phyloP scores from a whole-genome alignment of 257 asterid species.

The Jasminum sambac region DNA sequence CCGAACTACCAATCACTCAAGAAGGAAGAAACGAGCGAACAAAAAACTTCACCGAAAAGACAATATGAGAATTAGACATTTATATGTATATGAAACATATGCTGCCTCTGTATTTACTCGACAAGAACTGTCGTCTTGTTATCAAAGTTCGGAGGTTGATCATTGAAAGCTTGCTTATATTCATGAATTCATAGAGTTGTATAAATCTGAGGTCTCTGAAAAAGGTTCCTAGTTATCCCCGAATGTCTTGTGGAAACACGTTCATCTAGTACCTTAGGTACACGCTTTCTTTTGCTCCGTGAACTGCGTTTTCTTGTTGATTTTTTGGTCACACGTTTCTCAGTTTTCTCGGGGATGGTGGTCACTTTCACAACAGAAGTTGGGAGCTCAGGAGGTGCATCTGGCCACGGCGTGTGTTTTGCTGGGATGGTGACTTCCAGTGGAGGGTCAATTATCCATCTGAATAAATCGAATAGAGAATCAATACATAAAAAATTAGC shows the following conservation, averaged over 20 bases:
- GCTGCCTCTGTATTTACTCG: slow-evolving; percentile 40
- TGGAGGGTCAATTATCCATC: slow-evolving; percentile 94
- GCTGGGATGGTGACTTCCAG: slow-evolving; percentile 84
- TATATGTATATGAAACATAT: slow-evolving; percentile 34
- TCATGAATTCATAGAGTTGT: slow-evolving; percentile 39
- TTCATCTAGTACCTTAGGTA: slow-evolving; percentile 50
- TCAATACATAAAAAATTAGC: background rate
- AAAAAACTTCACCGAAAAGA: slow-evolving; percentile 25
- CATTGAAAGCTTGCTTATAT: slow-evolving; percentile 25
- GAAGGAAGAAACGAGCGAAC: slow-evolving; percentile 19
- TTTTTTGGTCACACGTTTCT: slow-evolving; percentile 52
- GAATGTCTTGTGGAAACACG: slow-evolving; percentile 43
- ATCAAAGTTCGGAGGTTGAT: slow-evolving; percentile 24
- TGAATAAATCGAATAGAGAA: slow-evolving; percentile 27
- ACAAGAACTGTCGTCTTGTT: slow-evolving; percentile 25
- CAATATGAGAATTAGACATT: slow-evolving; percentile 13
- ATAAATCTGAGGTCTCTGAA: slow-evolving; percentile 20
- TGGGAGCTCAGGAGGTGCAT: slow-evolving; percentile 86
- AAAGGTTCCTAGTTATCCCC: slow-evolving; percentile 43
- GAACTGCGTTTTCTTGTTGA: slow-evolving; percentile 71
- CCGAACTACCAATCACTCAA: slow-evolving; percentile 19
- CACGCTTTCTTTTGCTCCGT: slow-evolving; percentile 63
- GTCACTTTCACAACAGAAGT: slow-evolving; percentile 43
- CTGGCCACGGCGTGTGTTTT: slow-evolving; percentile 97
- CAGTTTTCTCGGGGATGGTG: slow-evolving; percentile 42